Percentiles rank a stretch among this genome's conserved stretches.
These are phyloP conservation scores for Pisolithus marmoratus DNA, from an alignment of 768 basidiomycete species.

Conservation along the genomic window DNA sequence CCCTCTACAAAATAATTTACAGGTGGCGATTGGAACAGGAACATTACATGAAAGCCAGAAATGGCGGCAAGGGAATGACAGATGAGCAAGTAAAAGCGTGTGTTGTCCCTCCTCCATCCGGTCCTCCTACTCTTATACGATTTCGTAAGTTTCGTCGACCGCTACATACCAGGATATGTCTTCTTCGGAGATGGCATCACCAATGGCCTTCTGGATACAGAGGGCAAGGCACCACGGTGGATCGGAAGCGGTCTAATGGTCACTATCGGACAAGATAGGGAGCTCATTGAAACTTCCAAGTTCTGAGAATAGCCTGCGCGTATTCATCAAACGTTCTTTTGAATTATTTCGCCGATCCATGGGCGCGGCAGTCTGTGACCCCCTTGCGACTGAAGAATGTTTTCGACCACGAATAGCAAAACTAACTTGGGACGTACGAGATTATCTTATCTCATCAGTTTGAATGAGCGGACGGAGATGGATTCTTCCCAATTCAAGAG, in stretches of 20 bases:
- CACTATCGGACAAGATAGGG: conserved; percentile 49
- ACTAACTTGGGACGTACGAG: no score
- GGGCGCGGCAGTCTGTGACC: no score
- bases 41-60: conserved; percentile 76
- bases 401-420: no score
- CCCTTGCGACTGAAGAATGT: no score
- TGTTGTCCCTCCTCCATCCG: conserved; percentile 12
- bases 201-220: conserved; percentile 24
- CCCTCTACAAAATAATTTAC: conserved; percentile 58
- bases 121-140: background rate
- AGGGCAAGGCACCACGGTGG: conserved; percentile 32
- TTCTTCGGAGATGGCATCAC: conserved; percentile 66
- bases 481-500: no score
- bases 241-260: conserved; percentile 46
- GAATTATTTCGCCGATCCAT: background rate
- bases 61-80: conserved; percentile 86
- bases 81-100: conserved; percentile 69
- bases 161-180: conserved; percentile 92
- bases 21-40: conserved; percentile 90
- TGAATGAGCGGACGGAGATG: no score
- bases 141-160: conserved; percentile 68
- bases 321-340: background rate
- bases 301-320: conserved; percentile 31
- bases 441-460: no score
- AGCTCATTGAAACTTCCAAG: conserved; percentile 33